Percentiles rank a stretch among this genome's conserved stretches.
Evolutionary conservation across 1,284 basidiomycete genomes (phyloP).

Genomic region (Ustilago vetiveriae): DNA sequence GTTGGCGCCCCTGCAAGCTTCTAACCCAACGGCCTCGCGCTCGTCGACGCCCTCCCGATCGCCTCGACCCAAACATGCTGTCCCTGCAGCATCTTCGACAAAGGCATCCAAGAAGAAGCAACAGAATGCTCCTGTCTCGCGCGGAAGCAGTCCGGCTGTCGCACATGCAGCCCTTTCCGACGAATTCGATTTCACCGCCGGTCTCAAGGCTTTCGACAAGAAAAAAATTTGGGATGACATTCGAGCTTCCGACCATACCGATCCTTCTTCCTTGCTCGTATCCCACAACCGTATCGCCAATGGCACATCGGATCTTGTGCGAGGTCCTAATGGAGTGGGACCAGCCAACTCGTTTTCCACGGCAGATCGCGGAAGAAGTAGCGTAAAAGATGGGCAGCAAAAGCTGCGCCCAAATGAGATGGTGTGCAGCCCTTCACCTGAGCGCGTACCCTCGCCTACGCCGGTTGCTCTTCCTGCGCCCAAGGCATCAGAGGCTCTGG

Average conservation of each 20-base stretch:
- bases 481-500: not conserved
- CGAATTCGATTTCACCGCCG: slow-evolving; percentile 44
- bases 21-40: slow-evolving; percentile 21
- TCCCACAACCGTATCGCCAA: slow-evolving; percentile 41
- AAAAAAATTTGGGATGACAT: slow-evolving; percentile 51
- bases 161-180: slow-evolving; percentile 28
- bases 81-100: slow-evolving; percentile 8
- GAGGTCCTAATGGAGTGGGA: slow-evolving; percentile 42
- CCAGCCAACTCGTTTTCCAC: slow-evolving; percentile 37
- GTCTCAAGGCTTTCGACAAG: slow-evolving; percentile 46
- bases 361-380: slow-evolving; percentile 29
- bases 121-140: slow-evolving; percentile 1
- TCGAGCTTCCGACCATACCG: slow-evolving; percentile 41
- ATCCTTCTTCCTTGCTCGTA: slow-evolving; percentile 34
- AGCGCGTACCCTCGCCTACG: slow-evolving; percentile 16
- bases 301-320: slow-evolving; percentile 20
- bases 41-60: slow-evolving; percentile 45
- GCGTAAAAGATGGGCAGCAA: slow-evolving; percentile 35
- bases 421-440: slow-evolving; percentile 37
- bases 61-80: slow-evolving; percentile 26
- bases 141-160: slow-evolving; percentile 28
- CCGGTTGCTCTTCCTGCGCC: not conserved
- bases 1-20: slow-evolving; percentile 10
- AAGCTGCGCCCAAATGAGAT: slow-evolving; percentile 43
- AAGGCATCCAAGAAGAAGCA: slow-evolving; percentile 35